Base-by-base conservation (phyloP, 495 filamentous ascomycete species). In the Penicillium paradoxum region DNA sequence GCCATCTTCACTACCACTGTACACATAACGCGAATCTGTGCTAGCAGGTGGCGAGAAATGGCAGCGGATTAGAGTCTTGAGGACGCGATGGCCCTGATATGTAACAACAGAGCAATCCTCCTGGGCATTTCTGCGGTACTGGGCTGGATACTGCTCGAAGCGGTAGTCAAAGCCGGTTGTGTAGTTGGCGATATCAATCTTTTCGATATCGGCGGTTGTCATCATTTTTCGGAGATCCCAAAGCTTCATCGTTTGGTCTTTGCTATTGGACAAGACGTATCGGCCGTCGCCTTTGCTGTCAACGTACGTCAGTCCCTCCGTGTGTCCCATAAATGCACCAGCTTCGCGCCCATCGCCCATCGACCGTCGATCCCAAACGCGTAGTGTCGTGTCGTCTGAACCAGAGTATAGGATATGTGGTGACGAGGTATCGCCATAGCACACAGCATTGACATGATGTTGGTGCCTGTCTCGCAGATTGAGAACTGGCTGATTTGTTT, bases 341-440 rank as follows among this genome's bases (percentile, higher is more conserved):
- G 91, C 92, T 58, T 89, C 89, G 29, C 93, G 85, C 13, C 83
- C 79, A 60, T 95, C 90, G 47, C 83, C 88, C 83, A 98, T 87
- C 52, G 84, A 90, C 17, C 93, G 82, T 40, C 93, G 83, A 66
- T 98, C 93, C 93, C 93, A 98, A 3, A 98, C 91, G 61, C 96
- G 95, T 52, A 81, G 58, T 14, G 77, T 75, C 3, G 71, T 74
- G 39, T 81, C 78, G 51, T 98, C 93, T 2, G 91, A 96, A 33
- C 93, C 93, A 7, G 93, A 97, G 67, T 96, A 98, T 9, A 98
- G 76, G 52, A 98, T 92, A 65, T 98, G 92, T 3, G 93, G 93
- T 0, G 90, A 96, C 15, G 81, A 80, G 45, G 80, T 81, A 68
- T 97, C 93, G 10, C 90, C 93, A 62, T 92, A 97, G 67, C 92